Evolutionary conservation across 768 basidiomycete species (phyloP).

Genomic region (Mycena crocata): DNA sequence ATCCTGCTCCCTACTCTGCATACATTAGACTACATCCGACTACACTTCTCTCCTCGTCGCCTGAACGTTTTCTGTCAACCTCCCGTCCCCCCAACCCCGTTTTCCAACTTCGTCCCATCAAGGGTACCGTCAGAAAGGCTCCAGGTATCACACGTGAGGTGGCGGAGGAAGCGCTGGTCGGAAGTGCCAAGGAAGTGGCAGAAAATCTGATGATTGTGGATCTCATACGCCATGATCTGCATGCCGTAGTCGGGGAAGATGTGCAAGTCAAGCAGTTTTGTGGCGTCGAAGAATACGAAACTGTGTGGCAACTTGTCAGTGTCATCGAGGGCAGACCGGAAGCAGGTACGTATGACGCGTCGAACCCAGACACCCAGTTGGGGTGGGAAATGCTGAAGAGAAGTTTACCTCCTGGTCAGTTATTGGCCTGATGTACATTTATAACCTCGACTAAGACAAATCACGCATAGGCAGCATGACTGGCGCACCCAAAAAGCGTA

Average conservation of each 20-base stretch:
- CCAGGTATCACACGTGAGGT: conserved; percentile 71
- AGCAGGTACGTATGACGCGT: conserved; percentile 40
- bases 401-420: conserved; percentile 87
- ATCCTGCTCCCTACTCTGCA: conserved; percentile 91
- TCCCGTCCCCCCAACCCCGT: conserved; percentile 70
- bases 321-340: conserved; percentile 83
- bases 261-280: conserved; percentile 90
- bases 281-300: conserved; percentile 89
- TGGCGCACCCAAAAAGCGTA: conserved; percentile 95
- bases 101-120: conserved; percentile 93
- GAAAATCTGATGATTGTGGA: conserved; percentile 99
- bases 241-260: conserved; percentile 83
- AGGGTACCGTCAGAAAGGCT: conserved; percentile 86
- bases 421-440: too few species aligned
- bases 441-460: not conserved
- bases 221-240: conserved; percentile 92
- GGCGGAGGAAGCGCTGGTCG: conserved; percentile 71
- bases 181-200: conserved; percentile 89
- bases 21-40: conserved; percentile 84
- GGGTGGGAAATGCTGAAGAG: conserved; percentile 84
- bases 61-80: conserved; percentile 91
- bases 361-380: conserved; percentile 58
- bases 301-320: conserved; percentile 95
- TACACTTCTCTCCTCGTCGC: conserved; percentile 86
- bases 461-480: conserved; percentile 89